phyloP scores from a whole-genome alignment of 202 grass and related monocot species.

The Tripidium arundinaceum region DNA sequence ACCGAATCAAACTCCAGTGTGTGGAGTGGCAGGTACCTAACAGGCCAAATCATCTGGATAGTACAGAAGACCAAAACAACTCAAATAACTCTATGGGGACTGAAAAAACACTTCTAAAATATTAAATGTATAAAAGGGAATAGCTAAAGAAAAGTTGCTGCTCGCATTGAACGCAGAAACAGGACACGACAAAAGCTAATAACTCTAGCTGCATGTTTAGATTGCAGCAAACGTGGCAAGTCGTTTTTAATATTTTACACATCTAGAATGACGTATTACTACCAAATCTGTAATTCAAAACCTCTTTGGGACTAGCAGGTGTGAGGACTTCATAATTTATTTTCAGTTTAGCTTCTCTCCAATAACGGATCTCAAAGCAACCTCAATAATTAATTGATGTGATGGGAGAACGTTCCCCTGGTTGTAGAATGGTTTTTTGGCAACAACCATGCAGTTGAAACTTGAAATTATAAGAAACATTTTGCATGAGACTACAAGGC shows the following conservation, averaged over 20 bases:
- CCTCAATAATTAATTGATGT: not conserved
- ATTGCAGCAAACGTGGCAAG: not conserved
- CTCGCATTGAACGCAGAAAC: not conserved
- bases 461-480: not conserved
- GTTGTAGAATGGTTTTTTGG: not conserved
- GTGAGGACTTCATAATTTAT: not conserved
- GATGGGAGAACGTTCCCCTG: not conserved
- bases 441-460: not conserved
- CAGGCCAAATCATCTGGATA: not conserved
- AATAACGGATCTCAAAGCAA: not conserved
- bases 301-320: not conserved
- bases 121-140: not conserved
- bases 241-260: not conserved
- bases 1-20: not conserved
- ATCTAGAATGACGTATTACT: not conserved
- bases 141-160: not conserved
- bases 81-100: not conserved
- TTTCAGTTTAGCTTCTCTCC: not conserved
- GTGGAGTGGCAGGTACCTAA: not conserved
- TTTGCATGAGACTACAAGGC: not conserved
- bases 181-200: not conserved
- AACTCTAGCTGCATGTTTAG: not conserved
- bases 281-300: not conserved
- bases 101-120: not conserved
- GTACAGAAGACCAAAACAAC: conserved; percentile 6